Conservation (phyloP, 192 early-diverging fungal genomes). For the Lobosporangium transversale region DNA sequence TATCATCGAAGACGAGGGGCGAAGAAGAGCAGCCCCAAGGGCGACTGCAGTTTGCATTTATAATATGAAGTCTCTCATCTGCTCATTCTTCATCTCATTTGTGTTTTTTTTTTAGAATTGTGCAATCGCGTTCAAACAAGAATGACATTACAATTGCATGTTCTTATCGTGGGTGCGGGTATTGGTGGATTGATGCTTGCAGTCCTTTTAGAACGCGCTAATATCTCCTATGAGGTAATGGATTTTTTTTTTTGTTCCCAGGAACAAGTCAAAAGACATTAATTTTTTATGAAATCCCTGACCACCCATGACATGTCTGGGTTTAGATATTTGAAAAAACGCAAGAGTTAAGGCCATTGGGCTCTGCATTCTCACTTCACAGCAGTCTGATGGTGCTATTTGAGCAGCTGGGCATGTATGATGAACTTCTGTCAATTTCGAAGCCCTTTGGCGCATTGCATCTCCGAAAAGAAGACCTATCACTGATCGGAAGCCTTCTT, state of each 20-base stretch:
- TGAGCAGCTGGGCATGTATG: conserved; percentile 29
- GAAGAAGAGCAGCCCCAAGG: too few species aligned
- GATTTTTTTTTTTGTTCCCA: neutral
- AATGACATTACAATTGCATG: conserved; percentile 15
- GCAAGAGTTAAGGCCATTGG: conserved; percentile 22
- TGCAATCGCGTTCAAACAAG: too few species aligned
- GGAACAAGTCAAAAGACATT: neutral
- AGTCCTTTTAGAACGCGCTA: conserved; percentile 4
- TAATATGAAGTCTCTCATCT: too few species aligned
- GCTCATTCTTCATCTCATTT: too few species aligned
- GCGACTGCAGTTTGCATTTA: too few species aligned
- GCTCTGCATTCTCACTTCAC: conserved; percentile 17
- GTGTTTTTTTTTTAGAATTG: too few species aligned
- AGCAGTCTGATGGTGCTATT: conserved; percentile 7
- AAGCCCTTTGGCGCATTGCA: conserved; percentile 36
- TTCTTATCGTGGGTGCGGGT: conserved; percentile 19
- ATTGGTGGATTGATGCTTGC: conserved; percentile 18
- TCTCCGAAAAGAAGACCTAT: conserved; percentile 18
- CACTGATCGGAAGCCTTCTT: neutral
- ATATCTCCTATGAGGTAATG: conserved; percentile 15
- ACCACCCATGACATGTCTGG: too few species aligned
- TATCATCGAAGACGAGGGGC: too few species aligned
- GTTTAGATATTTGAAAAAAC: conserved; percentile 41
- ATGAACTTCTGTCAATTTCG: conserved; percentile 1
- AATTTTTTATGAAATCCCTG: too few species aligned